These are phyloP conservation scores for Zygosaccharomyces pseudorouxii DNA, from an alignment of 805 yeast species.

Conservation along the genomic window DNA sequence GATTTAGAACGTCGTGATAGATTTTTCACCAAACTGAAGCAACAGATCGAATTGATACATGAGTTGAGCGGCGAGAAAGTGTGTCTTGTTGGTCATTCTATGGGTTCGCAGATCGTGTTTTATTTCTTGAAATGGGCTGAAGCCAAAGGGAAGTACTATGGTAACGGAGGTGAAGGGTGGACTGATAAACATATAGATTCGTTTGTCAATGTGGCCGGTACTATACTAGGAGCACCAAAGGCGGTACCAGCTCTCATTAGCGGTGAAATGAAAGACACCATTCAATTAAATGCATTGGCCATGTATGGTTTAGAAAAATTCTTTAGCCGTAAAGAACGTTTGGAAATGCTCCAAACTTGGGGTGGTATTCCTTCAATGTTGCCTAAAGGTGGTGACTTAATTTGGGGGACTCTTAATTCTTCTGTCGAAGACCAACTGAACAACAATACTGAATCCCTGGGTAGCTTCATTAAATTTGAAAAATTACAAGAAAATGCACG, in stretches of 20 bases:
- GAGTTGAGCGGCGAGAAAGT: constrained; percentile 56
- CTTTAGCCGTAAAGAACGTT: constrained; percentile 82
- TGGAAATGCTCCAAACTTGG: constrained; percentile 73
- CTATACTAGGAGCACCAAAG: constrained; percentile 91
- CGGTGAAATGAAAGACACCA: constrained; percentile 98
- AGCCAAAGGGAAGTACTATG: constrained; percentile 72
- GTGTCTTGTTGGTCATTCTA: constrained; percentile 84
- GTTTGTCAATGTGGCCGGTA: constrained; percentile 82
- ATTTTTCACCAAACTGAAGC: constrained; percentile 73
- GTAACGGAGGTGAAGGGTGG: constrained; percentile 91
- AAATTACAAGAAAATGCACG: constrained; percentile 8
- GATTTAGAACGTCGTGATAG: constrained; percentile 86
- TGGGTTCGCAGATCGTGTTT: constrained; percentile 89
- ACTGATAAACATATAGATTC: constrained; percentile 80
- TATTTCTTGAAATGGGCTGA: constrained; percentile 97
- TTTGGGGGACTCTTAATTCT: constrained; percentile 79
- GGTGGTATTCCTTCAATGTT: constrained; percentile 96
- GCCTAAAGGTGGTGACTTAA: constrained; percentile 87
- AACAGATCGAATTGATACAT: constrained; percentile 60
- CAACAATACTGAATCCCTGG: constrained; percentile 42
- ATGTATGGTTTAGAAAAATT: constrained; percentile 93
- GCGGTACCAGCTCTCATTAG: constrained; percentile 87
- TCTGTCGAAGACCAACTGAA: constrained; percentile 58
- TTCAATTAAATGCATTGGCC: constrained; percentile 86
- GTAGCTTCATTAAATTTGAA: constrained; percentile 65